Percentiles rank a stretch among this genome's conserved stretches.
phyloP scores from a whole-genome alignment of 129 eudicot genomes.

The Rutidosis leptorrhynchoides region DNA sequence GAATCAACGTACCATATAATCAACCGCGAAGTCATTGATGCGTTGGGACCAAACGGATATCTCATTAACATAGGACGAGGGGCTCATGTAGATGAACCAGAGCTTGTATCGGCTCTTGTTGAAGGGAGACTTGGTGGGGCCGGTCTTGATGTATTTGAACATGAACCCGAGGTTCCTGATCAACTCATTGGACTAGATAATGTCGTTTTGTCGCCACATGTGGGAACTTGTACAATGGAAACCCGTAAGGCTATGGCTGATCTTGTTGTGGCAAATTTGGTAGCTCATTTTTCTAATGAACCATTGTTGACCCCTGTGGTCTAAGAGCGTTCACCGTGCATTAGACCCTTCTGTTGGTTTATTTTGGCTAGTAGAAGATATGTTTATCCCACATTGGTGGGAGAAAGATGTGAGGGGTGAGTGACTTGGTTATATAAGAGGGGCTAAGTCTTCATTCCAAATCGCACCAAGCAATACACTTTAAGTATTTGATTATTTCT shows the following conservation, averaged over 20 bases:
- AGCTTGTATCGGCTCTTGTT: constrained; percentile 66
- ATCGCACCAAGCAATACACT: no score
- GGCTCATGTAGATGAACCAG: constrained; percentile 71
- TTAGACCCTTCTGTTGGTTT: no score
- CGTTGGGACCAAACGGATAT: constrained; percentile 72
- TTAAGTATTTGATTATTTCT: no score
- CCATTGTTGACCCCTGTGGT: constrained; percentile 88
- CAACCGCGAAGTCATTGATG: constrained; percentile 67
- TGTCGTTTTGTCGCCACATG: constrained; percentile 79
- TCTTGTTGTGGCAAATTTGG: constrained; percentile 83
- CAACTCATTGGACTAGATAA: constrained; percentile 63
- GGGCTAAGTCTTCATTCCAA: no score
- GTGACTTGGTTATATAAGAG: no score
- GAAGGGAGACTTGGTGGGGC: constrained; percentile 88
- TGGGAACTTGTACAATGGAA: constrained; percentile 70
- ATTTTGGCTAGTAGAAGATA: no score
- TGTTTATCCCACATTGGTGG: no score
- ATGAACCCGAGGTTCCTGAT: constrained; percentile 82
- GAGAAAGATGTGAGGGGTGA: no score
- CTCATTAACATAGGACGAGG: constrained; percentile 89
- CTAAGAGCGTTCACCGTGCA: constrained; percentile 9
- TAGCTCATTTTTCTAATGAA: constrained; percentile 63
- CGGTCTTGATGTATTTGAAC: constrained; percentile 88
- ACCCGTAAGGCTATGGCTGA: constrained; percentile 88
- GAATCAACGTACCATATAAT: constrained; percentile 58